Evolutionary conservation across 2,329 filamentous ascomycete genomes (phyloP).

Genomic region (Diaporthe vaccinii): DNA sequence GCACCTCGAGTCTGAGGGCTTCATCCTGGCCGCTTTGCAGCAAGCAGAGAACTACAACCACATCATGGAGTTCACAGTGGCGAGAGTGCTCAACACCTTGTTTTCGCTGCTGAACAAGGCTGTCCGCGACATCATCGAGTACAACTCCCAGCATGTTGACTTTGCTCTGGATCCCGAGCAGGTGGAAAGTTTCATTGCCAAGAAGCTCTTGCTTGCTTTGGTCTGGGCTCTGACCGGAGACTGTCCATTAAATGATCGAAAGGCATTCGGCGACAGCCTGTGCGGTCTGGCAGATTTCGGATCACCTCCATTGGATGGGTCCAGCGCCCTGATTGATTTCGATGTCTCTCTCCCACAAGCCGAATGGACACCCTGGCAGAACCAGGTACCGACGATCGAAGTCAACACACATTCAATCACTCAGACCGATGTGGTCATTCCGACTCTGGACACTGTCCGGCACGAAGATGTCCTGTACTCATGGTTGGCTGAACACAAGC

Average conservation of each 20-base stretch:
- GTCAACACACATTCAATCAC: constrained; percentile 99
- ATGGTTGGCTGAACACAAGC: constrained; percentile 99
- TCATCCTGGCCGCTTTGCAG: constrained; percentile 82
- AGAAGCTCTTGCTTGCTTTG: constrained; percentile 91
- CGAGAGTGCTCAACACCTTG: constrained; percentile 89
- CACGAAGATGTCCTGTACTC: constrained; percentile 99
- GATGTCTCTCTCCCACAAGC: constrained; percentile 89
- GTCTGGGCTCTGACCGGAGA: constrained; percentile 98
- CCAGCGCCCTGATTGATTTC: constrained; percentile 93
- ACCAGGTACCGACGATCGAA: constrained; percentile 92
- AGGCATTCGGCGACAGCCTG: constrained; percentile 88
- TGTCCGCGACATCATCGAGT: constrained; percentile 92
- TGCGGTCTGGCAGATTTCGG: constrained; percentile 88
- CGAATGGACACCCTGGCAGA: constrained; percentile 95
- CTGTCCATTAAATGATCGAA: constrained; percentile 89
- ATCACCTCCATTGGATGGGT: constrained; percentile 82
- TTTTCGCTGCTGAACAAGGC: constrained; percentile 97
- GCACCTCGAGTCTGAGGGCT: constrained; percentile 82
- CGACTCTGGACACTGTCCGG: constrained; percentile 94
- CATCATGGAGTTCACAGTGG: constrained; percentile 98
- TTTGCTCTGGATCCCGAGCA: constrained; percentile 94
- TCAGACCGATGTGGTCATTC: constrained; percentile 98
- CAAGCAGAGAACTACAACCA: constrained; percentile 86
- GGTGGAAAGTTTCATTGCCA: constrained; percentile 88
- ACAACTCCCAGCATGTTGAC: constrained; percentile 93